phyloP scores from a whole-genome alignment of 306 rosid species.

The Pachyrhizus erosus region DNA sequence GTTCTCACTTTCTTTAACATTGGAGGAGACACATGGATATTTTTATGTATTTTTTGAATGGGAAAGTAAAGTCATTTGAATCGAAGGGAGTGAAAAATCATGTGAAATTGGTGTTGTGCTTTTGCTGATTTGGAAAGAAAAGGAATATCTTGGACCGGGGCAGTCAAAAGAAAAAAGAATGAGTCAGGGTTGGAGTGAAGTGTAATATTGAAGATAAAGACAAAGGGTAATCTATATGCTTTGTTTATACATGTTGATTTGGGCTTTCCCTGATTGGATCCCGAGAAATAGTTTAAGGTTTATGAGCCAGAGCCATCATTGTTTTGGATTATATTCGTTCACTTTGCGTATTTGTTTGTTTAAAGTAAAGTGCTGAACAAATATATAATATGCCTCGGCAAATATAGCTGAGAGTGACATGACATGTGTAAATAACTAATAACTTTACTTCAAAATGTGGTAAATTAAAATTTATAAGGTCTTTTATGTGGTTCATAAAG shows the following conservation, averaged over 20 bases:
- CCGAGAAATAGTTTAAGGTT: constrained; percentile 44
- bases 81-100: constrained; percentile 57
- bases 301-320: constrained; percentile 48
- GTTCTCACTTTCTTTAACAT: constrained; percentile 13
- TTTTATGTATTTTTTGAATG: constrained; percentile 51
- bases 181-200: constrained; percentile 45
- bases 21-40: constrained; percentile 48
- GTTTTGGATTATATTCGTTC: constrained; percentile 47
- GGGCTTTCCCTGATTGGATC: constrained; percentile 50
- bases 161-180: constrained; percentile 62
- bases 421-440: not conserved
- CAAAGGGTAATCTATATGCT: constrained; percentile 37
- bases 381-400: not conserved
- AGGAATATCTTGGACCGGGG: constrained; percentile 71
- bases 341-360: constrained; percentile 39
- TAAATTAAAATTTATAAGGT: not conserved
- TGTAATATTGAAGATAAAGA: constrained; percentile 50
- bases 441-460: not conserved
- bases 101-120: constrained; percentile 53
- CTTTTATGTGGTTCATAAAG: not conserved
- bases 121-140: constrained; percentile 54
- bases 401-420: not conserved
- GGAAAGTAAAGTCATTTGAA: constrained; percentile 56
- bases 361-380: constrained; percentile 22
- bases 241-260: constrained; percentile 51